Conservation (phyloP, 176 grass and related monocot genomes). For the Neostapfia colusana region DNA sequence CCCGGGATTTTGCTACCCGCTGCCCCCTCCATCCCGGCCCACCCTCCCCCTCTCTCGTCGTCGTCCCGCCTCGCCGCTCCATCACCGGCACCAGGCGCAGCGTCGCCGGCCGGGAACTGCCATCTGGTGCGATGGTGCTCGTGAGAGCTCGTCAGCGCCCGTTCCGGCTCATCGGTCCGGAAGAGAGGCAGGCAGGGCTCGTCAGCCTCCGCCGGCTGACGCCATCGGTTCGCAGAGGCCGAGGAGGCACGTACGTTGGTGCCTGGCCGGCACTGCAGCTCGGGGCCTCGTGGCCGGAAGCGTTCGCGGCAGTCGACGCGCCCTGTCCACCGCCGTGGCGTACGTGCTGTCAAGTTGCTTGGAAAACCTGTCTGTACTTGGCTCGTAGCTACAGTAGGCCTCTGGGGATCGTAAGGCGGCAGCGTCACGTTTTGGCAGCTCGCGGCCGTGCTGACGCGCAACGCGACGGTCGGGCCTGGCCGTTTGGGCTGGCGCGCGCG, state of each 20-base stretch:
- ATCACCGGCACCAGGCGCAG: not conserved
- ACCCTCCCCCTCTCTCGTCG: not conserved
- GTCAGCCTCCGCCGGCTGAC: not conserved
- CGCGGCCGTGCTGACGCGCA: conserved; percentile 30
- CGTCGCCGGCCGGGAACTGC: not conserved
- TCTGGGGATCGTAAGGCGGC: not conserved
- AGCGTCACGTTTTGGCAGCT: conserved; percentile 5
- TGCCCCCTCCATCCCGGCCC: not conserved
- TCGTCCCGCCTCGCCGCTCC: conserved; percentile 9
- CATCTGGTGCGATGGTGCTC: not conserved
- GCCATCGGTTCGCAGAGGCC: not conserved
- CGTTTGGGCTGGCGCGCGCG: too few species aligned
- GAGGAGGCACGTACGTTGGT: conserved; percentile 5
- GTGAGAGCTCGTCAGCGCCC: not conserved
- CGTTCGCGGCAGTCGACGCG: conserved; percentile 25
- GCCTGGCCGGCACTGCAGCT: not conserved
- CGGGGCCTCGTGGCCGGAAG: not conserved
- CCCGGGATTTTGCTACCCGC: conserved; percentile 49
- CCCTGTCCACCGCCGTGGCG: not conserved
- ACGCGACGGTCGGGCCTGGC: not conserved
- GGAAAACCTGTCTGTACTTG: conserved; percentile 15
- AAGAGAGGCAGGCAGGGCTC: too few species aligned
- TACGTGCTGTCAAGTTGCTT: conserved; percentile 20
- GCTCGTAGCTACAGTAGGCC: not conserved
- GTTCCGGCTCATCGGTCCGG: too few species aligned